Evolutionary conservation across 2,329 filamentous ascomycete genomes (phyloP), one percentile per base, ranked within the genome.

Genomic region (Cordyceps tenuipes): DNA sequence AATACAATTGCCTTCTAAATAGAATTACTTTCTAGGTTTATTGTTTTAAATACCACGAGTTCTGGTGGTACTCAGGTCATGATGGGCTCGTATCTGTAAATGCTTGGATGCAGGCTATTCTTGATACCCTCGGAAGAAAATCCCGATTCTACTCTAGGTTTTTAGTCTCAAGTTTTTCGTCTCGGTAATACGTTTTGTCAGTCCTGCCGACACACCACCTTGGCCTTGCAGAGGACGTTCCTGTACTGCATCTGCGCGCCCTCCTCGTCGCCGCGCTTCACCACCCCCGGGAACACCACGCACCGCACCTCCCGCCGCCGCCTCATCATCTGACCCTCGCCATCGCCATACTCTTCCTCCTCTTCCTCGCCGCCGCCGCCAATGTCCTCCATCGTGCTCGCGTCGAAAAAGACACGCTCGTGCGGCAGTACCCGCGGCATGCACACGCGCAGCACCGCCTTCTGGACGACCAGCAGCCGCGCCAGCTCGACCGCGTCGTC

Each of bases 191-290:
- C 4, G n/a, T n/a, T n/a, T n/a, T n/a, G n/a, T n/a, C n/a, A 48
- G 19, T 81, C 78, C 9, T 78, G 74, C 54, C 73, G 74, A 67
- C 85, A 87, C 52, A 88, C 71, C 5, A 89, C 85, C 65, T 80
- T 81, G n/a, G 84, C 82, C 71, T 87, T 88, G 61, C 80, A 75
- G 64, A 89, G 82, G 50, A 88, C 77, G 67, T 88, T 88, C 47
- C 78, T 76, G 63, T 82, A 80, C 66, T 87, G 80, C 65, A 81
- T 71, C 63, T 85, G 80, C 44, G 80, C 78, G 26, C 85, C 86
- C 63, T 79, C 82, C 72, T 87, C 85, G 68, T 88, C 84, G 6
- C 85, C 85, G 23, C 77, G 73, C 72, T 89, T 89, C 60, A 84
- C 75, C 23, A 89, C 77, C 7, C 82, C 82, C 1, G 86, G 86